These are phyloP conservation scores for Sporobolomyces roseus DNA, from an alignment of 768 basidiomycete species.

Conservation along the genomic window DNA sequence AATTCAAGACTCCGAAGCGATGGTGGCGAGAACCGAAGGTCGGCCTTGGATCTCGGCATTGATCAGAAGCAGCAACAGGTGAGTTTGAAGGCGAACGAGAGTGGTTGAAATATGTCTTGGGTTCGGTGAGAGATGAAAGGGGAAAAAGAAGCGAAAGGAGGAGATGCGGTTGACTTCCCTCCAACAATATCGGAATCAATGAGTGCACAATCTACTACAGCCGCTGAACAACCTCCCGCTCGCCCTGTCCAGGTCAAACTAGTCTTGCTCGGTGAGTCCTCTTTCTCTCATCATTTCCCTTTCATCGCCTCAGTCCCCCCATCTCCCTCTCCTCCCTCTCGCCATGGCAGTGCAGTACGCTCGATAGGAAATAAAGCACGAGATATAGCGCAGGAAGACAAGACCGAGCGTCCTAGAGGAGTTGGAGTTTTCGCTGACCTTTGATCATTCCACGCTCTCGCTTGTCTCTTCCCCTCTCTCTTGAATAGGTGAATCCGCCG, in stretches of 20 bases:
- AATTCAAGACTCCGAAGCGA: too few species aligned
- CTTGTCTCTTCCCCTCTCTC: neutral
- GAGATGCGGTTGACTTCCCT: neutral
- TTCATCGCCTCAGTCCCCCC: conserved; percentile 10
- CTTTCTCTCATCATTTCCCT: neutral
- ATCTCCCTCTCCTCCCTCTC: neutral
- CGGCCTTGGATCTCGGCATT: too few species aligned
- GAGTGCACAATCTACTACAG: neutral
- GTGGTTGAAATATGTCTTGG: too few species aligned
- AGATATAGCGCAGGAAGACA: too few species aligned
- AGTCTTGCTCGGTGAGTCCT: conserved; percentile 75
- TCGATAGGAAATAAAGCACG: too few species aligned
- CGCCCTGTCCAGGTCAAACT: conserved; percentile 95
- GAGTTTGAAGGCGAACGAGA: too few species aligned
- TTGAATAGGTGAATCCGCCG: conserved; percentile 83
- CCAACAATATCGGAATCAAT: neutral
- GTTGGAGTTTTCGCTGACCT: neutral
- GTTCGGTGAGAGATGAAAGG: too few species aligned
- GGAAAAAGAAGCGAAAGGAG: too few species aligned
- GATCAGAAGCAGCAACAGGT: too few species aligned
- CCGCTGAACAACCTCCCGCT: conserved; percentile 46
- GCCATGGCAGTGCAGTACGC: too few species aligned
- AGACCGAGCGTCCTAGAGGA: too few species aligned
- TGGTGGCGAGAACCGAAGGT: too few species aligned
- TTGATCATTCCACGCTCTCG: neutral